Base-by-base conservation (phyloP, 2,329 filamentous ascomycete genomes). In the Xylariaceae sp. region DNA sequence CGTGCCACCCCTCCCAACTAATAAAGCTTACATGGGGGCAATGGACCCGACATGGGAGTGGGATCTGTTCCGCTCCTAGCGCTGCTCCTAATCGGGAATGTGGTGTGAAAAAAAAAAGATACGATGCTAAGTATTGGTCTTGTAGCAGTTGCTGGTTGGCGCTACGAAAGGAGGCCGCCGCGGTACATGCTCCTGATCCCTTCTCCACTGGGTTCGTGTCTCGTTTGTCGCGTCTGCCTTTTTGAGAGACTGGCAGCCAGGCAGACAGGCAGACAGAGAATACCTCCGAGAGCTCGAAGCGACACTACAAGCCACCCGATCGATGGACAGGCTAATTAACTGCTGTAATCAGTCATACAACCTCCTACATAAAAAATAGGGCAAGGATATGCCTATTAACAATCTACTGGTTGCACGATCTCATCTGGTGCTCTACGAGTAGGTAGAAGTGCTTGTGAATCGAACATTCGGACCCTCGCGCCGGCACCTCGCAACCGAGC, bases 11-110 rank as follows among this genome's bases (percentile, higher is more conserved):
- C 11, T 66, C 64, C 66, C 17, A 18, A 63, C 59, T 44, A 62
- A 58, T 48, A 62, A 58, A 63, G 62, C 62, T 63, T 66, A 61
- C 59, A 63, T 59, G 59, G 56, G 23, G 5, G 42, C 58, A 42
- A 62, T 58, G 65, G 66, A 66, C 59, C 59, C 61, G 59, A 61
- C 58, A 58, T 68, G 69, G 67, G 17, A 18, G 17, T 18, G 17
- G 17, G 68, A 66, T 67, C 68, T 66, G 64, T 18, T 63, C 66
- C 62, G 52, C 66, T 68, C 67, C 64, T 59, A 66, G 66, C 67
- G 64, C 67, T 70, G 66, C 62, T 64, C 68, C 66, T 65, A 70
- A 70, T 71, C 69, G 66, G 69, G 69, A 69, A 71, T 71, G 69
- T 70, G 68, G 65, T 69, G 64, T 66, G 64, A 59, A 51, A 54